Evolutionary conservation across 257 asterid genomes (phyloP), one percentile per base, ranked within the genome.

Genomic region (Scutellaria baicalensis): DNA sequence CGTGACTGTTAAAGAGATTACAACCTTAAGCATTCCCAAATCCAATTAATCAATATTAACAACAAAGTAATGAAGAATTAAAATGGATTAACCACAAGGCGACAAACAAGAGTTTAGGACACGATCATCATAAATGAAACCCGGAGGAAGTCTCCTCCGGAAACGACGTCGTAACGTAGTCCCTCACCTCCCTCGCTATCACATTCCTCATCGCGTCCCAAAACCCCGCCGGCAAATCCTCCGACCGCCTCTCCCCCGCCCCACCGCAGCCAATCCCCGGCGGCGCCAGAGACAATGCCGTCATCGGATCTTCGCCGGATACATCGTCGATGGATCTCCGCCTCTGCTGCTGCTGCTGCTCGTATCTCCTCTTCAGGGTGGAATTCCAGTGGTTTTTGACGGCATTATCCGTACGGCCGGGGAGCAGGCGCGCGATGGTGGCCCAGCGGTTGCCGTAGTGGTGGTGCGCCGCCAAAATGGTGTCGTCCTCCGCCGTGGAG

Each of bases 371-470:
- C 61, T 86, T 88, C 47, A 91, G 33, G 2, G 97, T 90, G 3
- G 94, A 88, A 68, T 88, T 90, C 97, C 96, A 90, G 54, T 88
- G 96, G 33, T 91, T 91, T 63, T 86, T 91, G 7, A 90, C 89
- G 8, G 97, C 96, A 73, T 91, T 91, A 52, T 91, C 97, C 0
- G 97, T 91, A 36, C 97, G 85, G n/a, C 97, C 97, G 10, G 88
- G 94, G 2, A 91, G 89, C 54, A 91, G 73, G 50, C 96, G 77
- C 9, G 97, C 97, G 57, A 91, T 91, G 73, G 94, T 88, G 17
- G 97, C 97, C 97, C 97, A 91, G 5, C 95, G 66, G 70, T 91
- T 91, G 0, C 94, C 97, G 67, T 88, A 82, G 66, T 58, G 73
- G 0, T 74, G 77, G 77, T 86, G 95, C 51, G 97, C 96, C 13